Conservation (phyloP, 2,329 filamentous ascomycete genomes). For the Cladophialophora psammophila region DNA sequence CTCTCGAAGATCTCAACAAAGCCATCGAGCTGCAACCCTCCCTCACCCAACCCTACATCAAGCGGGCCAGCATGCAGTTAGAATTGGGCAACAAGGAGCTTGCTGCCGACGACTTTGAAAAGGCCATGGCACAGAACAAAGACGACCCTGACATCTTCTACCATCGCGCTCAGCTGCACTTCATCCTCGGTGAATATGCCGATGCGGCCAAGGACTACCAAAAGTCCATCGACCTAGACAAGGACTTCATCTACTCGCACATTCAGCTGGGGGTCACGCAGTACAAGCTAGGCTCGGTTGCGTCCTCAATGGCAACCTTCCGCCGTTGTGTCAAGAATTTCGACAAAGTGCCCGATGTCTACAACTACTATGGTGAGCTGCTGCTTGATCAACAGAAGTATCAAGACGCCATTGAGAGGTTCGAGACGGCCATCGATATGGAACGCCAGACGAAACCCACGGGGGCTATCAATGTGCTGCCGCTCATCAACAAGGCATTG, state of each 20-base stretch:
- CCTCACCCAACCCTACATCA: conserved; percentile 97
- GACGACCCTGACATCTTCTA: conserved; percentile 98
- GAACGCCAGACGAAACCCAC: conserved; percentile 93
- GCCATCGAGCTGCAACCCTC: conserved; percentile 87
- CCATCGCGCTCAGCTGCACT: conserved; percentile 96
- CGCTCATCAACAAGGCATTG: conserved; percentile 97
- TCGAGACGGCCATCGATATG: conserved; percentile 98
- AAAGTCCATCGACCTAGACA: conserved; percentile 96
- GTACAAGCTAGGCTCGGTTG: conserved; percentile 99
- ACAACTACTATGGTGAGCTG: conserved; percentile 99
- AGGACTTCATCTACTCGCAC: conserved; percentile 97
- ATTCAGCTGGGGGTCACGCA: conserved; percentile 99
- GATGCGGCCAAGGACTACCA: conserved; percentile 98
- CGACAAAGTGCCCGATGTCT: conserved; percentile 92
- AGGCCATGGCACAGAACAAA: conserved; percentile 82
- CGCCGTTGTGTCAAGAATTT: conserved; percentile 98
- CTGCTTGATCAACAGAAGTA: conserved; percentile 96
- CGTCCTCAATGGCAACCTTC: conserved; percentile 98
- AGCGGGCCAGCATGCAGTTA: conserved; percentile 96
- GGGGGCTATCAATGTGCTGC: conserved; percentile 90
- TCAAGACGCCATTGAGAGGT: conserved; percentile 94
- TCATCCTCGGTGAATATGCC: conserved; percentile 92
- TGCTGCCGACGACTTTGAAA: conserved; percentile 85
- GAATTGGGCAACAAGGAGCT: conserved; percentile 89
- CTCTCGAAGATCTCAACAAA: conserved; percentile 85